A percentile compares a stretch with the other conserved stretches of the same genome.
Conservation (phyloP, 2,329 filamentous ascomycete species). For the Arthrobotrys sphaeroides region DNA sequence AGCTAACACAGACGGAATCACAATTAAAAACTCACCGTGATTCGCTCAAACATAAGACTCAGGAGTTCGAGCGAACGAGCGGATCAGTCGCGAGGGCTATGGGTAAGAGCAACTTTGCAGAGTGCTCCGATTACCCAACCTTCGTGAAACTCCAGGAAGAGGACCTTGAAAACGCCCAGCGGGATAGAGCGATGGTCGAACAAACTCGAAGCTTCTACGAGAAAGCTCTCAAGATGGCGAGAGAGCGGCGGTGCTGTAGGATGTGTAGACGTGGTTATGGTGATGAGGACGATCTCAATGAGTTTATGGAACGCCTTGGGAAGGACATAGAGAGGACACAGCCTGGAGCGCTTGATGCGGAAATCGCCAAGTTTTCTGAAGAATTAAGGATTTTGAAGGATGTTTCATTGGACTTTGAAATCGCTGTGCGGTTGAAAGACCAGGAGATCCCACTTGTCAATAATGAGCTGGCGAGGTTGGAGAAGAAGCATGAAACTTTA, state of each 20-base stretch:
- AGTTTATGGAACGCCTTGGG: constrained; percentile 26
- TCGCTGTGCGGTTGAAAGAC: constrained; percentile 31
- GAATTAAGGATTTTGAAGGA: constrained; percentile 36
- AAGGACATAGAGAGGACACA: constrained; percentile 12
- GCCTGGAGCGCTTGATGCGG: background rate
- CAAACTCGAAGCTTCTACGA: constrained; percentile 44
- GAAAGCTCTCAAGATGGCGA: constrained; percentile 44
- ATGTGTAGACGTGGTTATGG: constrained; percentile 41
- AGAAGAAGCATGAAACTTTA: constrained; percentile 41
- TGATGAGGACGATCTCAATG: constrained; percentile 35
- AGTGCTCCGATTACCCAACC: constrained; percentile 39
- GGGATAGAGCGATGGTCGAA: constrained; percentile 34
- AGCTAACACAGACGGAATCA: constrained; percentile 46
- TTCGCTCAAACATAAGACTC: constrained; percentile 68
- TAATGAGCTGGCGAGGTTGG: constrained; percentile 21
- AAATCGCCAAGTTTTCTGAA: background rate
- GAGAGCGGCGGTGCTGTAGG: constrained; percentile 41
- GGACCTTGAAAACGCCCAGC: constrained; percentile 66
- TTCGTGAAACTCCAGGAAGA: constrained; percentile 64
- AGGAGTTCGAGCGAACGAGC: constrained; percentile 64
- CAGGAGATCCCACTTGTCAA: constrained; percentile 42
- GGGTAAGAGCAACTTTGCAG: constrained; percentile 24
- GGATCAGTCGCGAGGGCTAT: constrained; percentile 26
- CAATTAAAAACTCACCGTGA: constrained; percentile 57
- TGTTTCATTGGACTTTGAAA: constrained; percentile 44